A percentile compares a stretch with the other conserved stretches of the same genome.
phyloP scores from a whole-genome alignment of 768 basidiomycete species.

The Pisolithus sp. region DNA sequence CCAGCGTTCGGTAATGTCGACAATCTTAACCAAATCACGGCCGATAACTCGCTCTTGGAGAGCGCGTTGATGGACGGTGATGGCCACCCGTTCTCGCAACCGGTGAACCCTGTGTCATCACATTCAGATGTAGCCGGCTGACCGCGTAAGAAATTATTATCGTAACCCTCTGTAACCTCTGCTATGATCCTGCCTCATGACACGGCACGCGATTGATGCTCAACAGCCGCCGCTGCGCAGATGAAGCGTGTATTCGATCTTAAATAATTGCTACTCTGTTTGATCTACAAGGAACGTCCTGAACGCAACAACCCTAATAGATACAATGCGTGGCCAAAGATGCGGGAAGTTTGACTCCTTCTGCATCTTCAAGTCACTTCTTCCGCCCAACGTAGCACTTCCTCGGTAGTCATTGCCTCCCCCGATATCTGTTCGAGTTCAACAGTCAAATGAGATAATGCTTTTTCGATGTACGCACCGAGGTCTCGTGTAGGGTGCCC shows the following conservation, averaged over 20 bases:
- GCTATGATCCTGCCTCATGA: neutral
- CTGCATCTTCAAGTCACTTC: slow-evolving; percentile 23
- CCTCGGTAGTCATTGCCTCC: slow-evolving; percentile 22
- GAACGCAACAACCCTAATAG: neutral
- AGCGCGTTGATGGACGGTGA: slow-evolving; percentile 53
- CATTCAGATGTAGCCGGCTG: slow-evolving; percentile 10
- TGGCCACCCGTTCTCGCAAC: slow-evolving; percentile 51
- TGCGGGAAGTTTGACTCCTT: neutral
- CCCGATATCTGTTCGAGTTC: slow-evolving; percentile 7
- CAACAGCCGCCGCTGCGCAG: too few relatives aligned
- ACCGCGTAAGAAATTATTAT: neutral
- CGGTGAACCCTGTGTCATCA: slow-evolving; percentile 17
- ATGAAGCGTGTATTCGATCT: too few relatives aligned
- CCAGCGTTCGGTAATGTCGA: slow-evolving; percentile 46
- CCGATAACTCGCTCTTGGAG: slow-evolving; percentile 48
- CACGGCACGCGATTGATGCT: neutral
- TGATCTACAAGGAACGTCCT: too few relatives aligned
- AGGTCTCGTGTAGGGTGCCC: neutral
- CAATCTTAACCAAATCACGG: slow-evolving; percentile 53
- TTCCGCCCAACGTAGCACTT: slow-evolving; percentile 57
- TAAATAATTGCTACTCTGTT: too few relatives aligned
- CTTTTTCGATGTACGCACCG: neutral
- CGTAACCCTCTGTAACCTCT: neutral
- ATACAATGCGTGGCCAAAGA: neutral
- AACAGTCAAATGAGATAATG: neutral